These are phyloP conservation scores for Malania oleifera DNA, from an alignment of 164 flowering plant genomes.

Conservation along the genomic window DNA sequence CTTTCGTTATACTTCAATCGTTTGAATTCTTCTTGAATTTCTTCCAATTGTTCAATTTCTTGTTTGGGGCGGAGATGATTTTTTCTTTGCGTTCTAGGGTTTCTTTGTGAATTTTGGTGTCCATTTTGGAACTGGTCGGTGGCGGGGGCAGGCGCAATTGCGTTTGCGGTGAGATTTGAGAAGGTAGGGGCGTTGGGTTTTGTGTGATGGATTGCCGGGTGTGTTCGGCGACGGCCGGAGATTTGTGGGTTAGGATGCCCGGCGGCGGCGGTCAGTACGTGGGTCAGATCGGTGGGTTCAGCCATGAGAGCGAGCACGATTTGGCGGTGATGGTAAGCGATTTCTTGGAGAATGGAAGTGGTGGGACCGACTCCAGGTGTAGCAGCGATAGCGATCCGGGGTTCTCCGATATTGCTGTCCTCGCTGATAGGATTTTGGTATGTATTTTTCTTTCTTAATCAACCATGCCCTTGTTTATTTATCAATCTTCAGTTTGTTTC, in stretches of 20 bases:
- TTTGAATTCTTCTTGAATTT: no score
- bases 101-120: constrained; percentile 18
- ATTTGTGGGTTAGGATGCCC: constrained; percentile 25
- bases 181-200: no score
- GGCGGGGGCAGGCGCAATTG: neutral
- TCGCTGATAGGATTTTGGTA: constrained; percentile 65
- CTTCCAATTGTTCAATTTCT: neutral
- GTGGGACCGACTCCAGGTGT: constrained; percentile 61
- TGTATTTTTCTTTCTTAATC: constrained; percentile 4
- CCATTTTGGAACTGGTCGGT: neutral
- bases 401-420: constrained; percentile 55
- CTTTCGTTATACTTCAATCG: no score
- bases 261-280: constrained; percentile 23
- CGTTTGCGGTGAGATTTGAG: constrained; percentile 11
- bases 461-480: no score
- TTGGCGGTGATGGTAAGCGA: constrained; percentile 83
- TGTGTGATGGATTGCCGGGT: constrained; percentile 38
- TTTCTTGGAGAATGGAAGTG: constrained; percentile 73
- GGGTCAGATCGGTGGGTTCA: constrained; percentile 44
- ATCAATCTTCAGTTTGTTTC: no score
- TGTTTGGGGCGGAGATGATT: neutral
- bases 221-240: constrained; percentile 32
- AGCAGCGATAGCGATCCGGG: constrained; percentile 91
- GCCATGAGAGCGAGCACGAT: constrained; percentile 89
- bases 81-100: neutral